A percentile compares a stretch with the other conserved stretches of the same genome.
phyloP scores from a whole-genome alignment of 2,329 filamentous ascomycete genomes.

The Dactylonectria macrodidyma region DNA sequence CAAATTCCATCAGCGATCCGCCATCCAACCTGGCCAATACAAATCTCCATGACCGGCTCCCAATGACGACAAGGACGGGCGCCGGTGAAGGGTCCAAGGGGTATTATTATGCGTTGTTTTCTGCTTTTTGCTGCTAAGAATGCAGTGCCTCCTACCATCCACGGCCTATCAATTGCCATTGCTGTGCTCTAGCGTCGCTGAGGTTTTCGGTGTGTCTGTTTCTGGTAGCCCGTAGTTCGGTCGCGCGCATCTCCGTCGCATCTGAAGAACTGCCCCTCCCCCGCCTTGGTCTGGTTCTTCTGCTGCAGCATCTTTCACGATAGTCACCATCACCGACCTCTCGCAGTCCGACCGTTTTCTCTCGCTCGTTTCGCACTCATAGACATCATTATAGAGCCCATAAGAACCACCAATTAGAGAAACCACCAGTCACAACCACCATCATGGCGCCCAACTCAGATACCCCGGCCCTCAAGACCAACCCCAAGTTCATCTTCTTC shows the following conservation, averaged over 20 bases:
- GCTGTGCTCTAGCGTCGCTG: background rate
- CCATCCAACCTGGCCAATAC: slow-evolving; percentile 23
- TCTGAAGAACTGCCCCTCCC: slow-evolving; percentile 47
- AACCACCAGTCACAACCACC: slow-evolving; percentile 1
- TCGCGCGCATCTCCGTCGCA: slow-evolving; percentile 19
- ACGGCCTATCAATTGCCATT: slow-evolving; percentile 42
- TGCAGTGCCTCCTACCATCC: slow-evolving; percentile 11
- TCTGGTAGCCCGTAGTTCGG: slow-evolving; percentile 35
- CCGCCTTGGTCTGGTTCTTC: slow-evolving; percentile 36
- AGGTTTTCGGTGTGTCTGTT: slow-evolving; percentile 35
- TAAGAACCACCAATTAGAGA: slow-evolving; percentile 1
- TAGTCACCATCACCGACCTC: background rate
- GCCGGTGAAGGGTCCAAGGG: slow-evolving; percentile 22
- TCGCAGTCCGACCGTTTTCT: slow-evolving; percentile 11
- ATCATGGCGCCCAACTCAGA: slow-evolving; percentile 61
- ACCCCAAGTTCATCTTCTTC: slow-evolving; percentile 96
- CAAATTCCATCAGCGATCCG: slow-evolving; percentile 10
- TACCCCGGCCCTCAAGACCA: slow-evolving; percentile 73
- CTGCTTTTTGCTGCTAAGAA: slow-evolving; percentile 3
- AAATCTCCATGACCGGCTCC: slow-evolving; percentile 11
- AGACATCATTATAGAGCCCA: background rate
- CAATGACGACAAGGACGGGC: slow-evolving; percentile 26
- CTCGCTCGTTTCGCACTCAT: slow-evolving; percentile 1
- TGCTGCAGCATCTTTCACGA: slow-evolving; percentile 2
- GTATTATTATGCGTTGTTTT: slow-evolving; percentile 34